Conservation (phyloP, 164 flowering plant species). For the Magnolia changhungtana region DNA sequence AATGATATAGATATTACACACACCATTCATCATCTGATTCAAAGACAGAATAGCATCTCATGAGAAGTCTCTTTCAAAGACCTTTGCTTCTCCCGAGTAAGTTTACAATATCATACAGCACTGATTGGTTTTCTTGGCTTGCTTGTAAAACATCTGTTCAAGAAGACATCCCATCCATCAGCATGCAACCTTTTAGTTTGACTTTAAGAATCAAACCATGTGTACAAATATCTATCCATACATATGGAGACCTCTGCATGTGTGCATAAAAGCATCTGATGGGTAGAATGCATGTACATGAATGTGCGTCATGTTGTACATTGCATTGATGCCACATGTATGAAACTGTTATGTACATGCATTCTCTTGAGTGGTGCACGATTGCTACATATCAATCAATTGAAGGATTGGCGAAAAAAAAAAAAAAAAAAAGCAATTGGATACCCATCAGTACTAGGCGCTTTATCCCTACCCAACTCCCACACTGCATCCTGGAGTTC, state of each 20-base stretch:
- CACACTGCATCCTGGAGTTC: too few relatives aligned
- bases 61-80: not conserved
- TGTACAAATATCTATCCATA: not conserved
- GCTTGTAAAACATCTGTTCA: slow-evolving; percentile 95
- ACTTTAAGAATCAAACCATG: not conserved
- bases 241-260: not conserved
- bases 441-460: too few relatives aligned
- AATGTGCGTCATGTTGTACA: too few relatives aligned
- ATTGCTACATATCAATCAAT: too few relatives aligned
- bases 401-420: too few relatives aligned
- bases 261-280: not conserved
- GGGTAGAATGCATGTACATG: too few relatives aligned
- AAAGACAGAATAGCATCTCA: not conserved
- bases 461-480: too few relatives aligned
- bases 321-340: too few relatives aligned
- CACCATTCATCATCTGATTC: not conserved
- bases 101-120: slow-evolving; percentile 81
- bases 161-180: not conserved
- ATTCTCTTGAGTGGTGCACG: too few relatives aligned
- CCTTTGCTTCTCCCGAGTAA: not conserved
- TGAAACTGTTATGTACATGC: too few relatives aligned
- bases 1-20: not conserved
- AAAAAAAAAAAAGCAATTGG: too few relatives aligned
- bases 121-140: slow-evolving; percentile 91
- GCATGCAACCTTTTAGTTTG: not conserved